These are phyloP conservation scores for Populus ilicifolia DNA, from an alignment of 345 rosid species.

Conservation along the genomic window DNA sequence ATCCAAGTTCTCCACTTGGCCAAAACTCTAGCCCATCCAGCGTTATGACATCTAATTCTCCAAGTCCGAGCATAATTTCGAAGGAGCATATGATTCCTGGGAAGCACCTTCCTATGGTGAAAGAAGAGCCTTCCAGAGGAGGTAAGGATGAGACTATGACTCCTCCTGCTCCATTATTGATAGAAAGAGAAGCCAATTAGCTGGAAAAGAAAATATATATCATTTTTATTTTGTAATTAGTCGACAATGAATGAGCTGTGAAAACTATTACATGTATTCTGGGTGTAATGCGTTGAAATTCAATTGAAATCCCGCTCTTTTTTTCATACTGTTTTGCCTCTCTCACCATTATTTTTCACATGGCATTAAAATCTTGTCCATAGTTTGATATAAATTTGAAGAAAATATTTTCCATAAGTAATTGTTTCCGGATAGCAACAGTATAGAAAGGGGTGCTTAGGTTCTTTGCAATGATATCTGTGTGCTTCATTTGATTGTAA, in stretches of 20 bases:
- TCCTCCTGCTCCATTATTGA: constrained; percentile 59
- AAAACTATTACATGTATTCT: constrained; percentile 14
- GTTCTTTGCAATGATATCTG: neutral
- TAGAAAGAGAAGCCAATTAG: constrained; percentile 47
- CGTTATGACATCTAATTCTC: constrained; percentile 25
- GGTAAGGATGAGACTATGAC: constrained; percentile 48
- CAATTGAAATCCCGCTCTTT: neutral
- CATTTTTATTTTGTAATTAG: neutral
- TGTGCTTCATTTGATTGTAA: neutral
- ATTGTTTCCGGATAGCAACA: neutral
- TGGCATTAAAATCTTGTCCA: neutral
- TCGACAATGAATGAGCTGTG: neutral
- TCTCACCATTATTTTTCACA: neutral
- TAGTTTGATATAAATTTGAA: neutral
- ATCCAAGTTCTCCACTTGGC: constrained; percentile 34
- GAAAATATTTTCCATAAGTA: neutral
- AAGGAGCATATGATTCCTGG: constrained; percentile 42
- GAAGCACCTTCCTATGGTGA: constrained; percentile 40
- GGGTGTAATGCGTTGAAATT: neutral
- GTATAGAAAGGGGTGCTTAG: neutral
- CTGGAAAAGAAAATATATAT: constrained; percentile 9
- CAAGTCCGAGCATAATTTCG: constrained; percentile 46
- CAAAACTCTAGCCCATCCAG: constrained; percentile 32
- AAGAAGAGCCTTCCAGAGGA: constrained; percentile 34
- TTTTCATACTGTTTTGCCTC: neutral